These are phyloP conservation scores for Puccinia polysora DNA, from an alignment of 1,284 basidiomycete species.

Conservation along the genomic window DNA sequence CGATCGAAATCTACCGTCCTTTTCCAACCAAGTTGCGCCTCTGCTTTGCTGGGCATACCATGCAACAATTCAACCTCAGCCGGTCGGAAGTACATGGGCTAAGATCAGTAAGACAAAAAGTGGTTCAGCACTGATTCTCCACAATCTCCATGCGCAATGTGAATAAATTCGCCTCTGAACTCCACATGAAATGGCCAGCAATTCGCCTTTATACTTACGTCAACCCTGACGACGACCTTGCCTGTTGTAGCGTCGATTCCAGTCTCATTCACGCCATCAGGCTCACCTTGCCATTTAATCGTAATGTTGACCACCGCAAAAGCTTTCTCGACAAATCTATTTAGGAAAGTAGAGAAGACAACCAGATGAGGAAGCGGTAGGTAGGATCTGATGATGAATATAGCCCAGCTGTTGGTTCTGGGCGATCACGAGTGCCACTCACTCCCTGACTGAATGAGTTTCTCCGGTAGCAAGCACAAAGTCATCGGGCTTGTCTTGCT, in stretches of 20 bases:
- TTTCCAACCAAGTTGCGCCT: slow-evolving; percentile 76
- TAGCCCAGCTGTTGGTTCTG: too few relatives aligned
- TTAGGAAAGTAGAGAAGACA: not conserved
- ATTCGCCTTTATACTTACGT: slow-evolving; percentile 59
- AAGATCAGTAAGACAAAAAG: too few relatives aligned
- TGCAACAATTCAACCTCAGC: slow-evolving; percentile 86
- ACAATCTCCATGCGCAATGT: too few relatives aligned
- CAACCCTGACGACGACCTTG: slow-evolving; percentile 70
- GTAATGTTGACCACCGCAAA: slow-evolving; percentile 65
- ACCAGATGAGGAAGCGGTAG: not conserved
- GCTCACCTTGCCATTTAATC: slow-evolving; percentile 71
- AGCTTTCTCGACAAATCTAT: slow-evolving; percentile 69
- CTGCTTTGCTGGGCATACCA: slow-evolving; percentile 78
- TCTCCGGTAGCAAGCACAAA: slow-evolving; percentile 88
- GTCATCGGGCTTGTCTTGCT: slow-evolving; percentile 72
- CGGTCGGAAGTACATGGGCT: slow-evolving; percentile 55
- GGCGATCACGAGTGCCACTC: not conserved
- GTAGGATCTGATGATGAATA: too few relatives aligned
- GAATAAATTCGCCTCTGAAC: too few relatives aligned
- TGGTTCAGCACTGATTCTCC: too few relatives aligned
- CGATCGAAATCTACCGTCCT: slow-evolving; percentile 71
- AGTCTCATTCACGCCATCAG: slow-evolving; percentile 63
- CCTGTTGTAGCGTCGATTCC: slow-evolving; percentile 66
- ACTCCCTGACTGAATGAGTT: slow-evolving; percentile 79
- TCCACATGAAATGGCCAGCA: too few relatives aligned